Evolutionary conservation across 306 rosid species (phyloP), one percentile per base, ranked within the genome.

Genomic region (Citrullus colocynthis): DNA sequence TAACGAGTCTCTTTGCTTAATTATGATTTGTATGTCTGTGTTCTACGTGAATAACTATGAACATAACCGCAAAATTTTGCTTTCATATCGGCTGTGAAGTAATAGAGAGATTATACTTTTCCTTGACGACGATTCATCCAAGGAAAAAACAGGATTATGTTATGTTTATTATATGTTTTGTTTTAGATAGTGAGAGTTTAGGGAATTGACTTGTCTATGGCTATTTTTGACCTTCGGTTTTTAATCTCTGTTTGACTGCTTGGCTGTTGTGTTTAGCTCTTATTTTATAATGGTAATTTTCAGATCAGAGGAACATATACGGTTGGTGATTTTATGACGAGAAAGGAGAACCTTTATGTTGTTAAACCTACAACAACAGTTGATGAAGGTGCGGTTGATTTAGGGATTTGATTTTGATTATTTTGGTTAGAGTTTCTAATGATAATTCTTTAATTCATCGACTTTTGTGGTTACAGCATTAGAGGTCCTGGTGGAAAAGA

Each of bases 291-390:
- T 67, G 79, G 32, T 39, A 52, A 32, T 7, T 75, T 73, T 85
- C 86, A 90, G 97, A 82, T 87, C 42, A 79, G 82, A 82, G 89
- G 87, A 81, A 75, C 82, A 61, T 89, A 85, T 54, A 89, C 81
- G 0, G 97, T 95, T 84, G 90, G 96, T 12, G 97, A 95, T 82
- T 90, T 95, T 86, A 95, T 95, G 99, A 90, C 99, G 14, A 87
- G 80, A 65, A 95, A 73, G 84, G 88, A 88, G 32, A 14, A 81
- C 60, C 83, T 95, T 55, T 86, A 83, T 21, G 97, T 87, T 75
- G 99, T 87, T 51, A 92, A 84, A 79, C 83, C 91, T 74, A 77
- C 93, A 58, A 90, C 97, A 6, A 88, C 92, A 59, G 97, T 92
- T 64, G 93, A 92, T 70, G 90, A 92, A 89, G 99, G 99, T 88